Evolutionary conservation across 768 basidiomycete genomes (phyloP), one percentile per base, ranked within the genome.

Genomic region (Termitomyces sp.): DNA sequence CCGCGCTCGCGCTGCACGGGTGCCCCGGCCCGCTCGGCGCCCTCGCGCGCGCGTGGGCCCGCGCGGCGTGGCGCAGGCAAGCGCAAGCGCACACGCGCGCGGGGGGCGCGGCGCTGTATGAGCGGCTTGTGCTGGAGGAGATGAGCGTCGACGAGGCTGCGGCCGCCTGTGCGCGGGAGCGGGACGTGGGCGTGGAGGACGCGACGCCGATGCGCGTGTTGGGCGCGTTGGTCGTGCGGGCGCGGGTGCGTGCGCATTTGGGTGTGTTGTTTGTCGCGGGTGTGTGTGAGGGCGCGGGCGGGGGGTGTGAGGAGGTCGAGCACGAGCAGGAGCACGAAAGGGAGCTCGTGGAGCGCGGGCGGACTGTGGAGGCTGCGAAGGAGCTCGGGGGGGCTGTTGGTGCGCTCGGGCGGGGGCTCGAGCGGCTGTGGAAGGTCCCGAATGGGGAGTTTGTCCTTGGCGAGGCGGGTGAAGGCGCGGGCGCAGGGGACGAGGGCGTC

Each of bases 331-430:
- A n/a, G n/a, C n/a, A n/a, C n/a, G n/a, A n/a, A n/a, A n/a, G n/a
- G n/a, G n/a, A 67, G 38, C 50, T 68, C 50, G 63, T 68, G 32
- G 78, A 78, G 60, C 75, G 79, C 68, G 68, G 71, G 53, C 72
- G 69, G 33, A 84, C 84, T 0, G 68, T 90, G 40, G 79, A 80
- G 7, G 82, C 82, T 26, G 85, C 86, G 22, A 76, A 76, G 47
- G 82, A 84, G 54, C 78, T 92, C 6, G 87, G 88, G 3, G 88
- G 87, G 1, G 65, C 68, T 11, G 77, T 83, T 0, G 78, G 76
- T 3, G 71, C 77, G 54, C 72, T 91, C 16, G 87, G 80, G 0
- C 73, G 76, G 61, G 65, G 72, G 6, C 73, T 90, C 30, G 86
- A 88, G 68, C 74, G 79, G 50, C 75, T 83, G 54, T 84, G 83